A percentile compares a stretch with the other conserved stretches of the same genome.
Conservation (phyloP, 1,284 basidiomycete genomes). For the Laetiporus sulphureus region DNA sequence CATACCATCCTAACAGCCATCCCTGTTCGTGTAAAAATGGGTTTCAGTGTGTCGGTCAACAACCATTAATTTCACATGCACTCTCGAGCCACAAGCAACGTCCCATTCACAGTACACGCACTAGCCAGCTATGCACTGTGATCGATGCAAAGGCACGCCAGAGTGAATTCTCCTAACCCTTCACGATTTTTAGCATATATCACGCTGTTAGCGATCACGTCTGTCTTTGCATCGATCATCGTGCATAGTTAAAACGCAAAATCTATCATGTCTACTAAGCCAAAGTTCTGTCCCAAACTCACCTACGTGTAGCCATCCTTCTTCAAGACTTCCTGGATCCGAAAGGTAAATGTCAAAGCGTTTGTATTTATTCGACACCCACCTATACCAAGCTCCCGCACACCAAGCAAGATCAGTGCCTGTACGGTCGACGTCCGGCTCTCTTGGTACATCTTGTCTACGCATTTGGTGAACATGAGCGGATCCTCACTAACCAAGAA, state of each 20-base stretch:
- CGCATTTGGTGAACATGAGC: slow-evolving; percentile 2
- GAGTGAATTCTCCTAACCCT: no score
- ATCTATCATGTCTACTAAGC: no score
- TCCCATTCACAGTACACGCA: no score
- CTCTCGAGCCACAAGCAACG: no score
- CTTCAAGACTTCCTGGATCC: slow-evolving; percentile 57
- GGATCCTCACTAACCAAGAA: neutral
- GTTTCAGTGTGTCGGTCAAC: no score
- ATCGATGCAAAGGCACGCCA: no score
- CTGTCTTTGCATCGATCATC: no score
- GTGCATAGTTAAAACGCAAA: no score
- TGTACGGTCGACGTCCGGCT: slow-evolving; percentile 67
- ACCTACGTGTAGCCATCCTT: slow-evolving; percentile 80
- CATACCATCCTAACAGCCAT: slow-evolving; percentile 73
- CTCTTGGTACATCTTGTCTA: slow-evolving; percentile 60
- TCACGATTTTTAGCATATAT: no score
- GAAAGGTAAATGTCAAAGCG: neutral
- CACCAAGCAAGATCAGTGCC: slow-evolving; percentile 68
- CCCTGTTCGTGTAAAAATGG: slow-evolving; percentile 33
- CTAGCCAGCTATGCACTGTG: no score
- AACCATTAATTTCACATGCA: no score
- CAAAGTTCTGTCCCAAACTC: slow-evolving; percentile 18
- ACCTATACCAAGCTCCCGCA: slow-evolving; percentile 80
- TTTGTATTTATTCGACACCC: slow-evolving; percentile 7
- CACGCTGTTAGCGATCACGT: no score